Evolutionary conservation across 2,329 filamentous ascomycete species (phyloP), one percentile per base, ranked within the genome.

Genomic region (Chalaropsis ovoidea): DNA sequence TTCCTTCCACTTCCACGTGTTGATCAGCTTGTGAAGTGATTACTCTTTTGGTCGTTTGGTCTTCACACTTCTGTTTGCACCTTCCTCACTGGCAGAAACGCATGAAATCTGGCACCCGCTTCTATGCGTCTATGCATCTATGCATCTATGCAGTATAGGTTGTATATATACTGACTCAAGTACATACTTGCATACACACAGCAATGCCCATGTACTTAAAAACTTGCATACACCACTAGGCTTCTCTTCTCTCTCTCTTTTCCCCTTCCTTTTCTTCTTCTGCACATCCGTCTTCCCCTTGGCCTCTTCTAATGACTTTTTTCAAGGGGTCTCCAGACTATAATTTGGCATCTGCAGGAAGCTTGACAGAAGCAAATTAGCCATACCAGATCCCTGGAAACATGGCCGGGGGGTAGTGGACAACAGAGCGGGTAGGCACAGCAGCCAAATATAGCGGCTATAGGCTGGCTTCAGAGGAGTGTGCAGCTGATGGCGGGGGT

Each of bases 321-420:
- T 67, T 62, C 42, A 67, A 61, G 65, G 61, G 52, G 22, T 17
- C 13, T 22, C 49, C 52, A 62, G 65, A 52, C 61, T 41, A 47
- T 64, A 67, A 67, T 67, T 67, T 67, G 65, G 65, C 65, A 67
- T 64, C 45, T 67, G 65, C 65, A 67, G 45, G 52, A 31, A 63
- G 62, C 52, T 61, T 61, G 63, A 42, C 61, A 64, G 24, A 35
- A 43, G 61, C 22, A 66, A 63, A 66, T 63, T 63, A 24, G 35
- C 61, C 17, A 31, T 13, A 56, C 52, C 52, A 43, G 45, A 15
- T 47, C 49, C 65, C 54, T 63, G 41, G 49, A 45, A 41, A 63
- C 35, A 31, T 31, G 6, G 31, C 3, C 31, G 2, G 31, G 6
- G 31, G 31, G 31, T 2, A 31, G 31, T 6, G 2, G 31, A 3